Conservation (phyloP, 1,139 yeast species). For the Yamadazyma dushanensis region DNA sequence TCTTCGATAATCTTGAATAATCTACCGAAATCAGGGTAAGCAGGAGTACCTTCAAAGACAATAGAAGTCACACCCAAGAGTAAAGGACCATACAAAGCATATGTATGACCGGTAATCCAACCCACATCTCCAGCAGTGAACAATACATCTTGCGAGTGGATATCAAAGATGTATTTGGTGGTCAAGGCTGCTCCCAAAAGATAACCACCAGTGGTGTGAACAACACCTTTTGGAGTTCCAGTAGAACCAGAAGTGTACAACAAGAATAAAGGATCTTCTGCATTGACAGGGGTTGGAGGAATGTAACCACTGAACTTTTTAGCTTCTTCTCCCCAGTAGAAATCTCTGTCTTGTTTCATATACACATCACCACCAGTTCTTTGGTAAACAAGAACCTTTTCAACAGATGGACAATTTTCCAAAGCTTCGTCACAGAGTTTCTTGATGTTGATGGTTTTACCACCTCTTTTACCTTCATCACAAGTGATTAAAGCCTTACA, state of each 20-base stretch:
- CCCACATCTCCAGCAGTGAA: constrained; percentile 90
- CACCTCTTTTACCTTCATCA: constrained; percentile 82
- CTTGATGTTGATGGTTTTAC: constrained; percentile 79
- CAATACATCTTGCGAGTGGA: constrained; percentile 67
- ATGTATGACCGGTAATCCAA: constrained; percentile 88
- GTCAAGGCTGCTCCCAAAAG: constrained; percentile 68
- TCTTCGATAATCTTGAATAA: constrained; percentile 82
- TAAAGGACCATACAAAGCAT: constrained; percentile 80
- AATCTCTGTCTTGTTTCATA: constrained; percentile 60
- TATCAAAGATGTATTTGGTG: constrained; percentile 74
- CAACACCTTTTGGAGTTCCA: constrained; percentile 70
- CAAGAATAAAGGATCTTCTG: constrained; percentile 65
- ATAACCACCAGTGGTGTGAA: constrained; percentile 79
- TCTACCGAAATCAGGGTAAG: constrained; percentile 76
- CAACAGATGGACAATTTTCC: constrained; percentile 65
- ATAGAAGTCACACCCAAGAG: constrained; percentile 78
- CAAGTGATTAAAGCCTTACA: constrained; percentile 74
- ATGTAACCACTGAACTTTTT: constrained; percentile 62
- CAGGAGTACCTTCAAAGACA: constrained; percentile 85
- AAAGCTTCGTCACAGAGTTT: constrained; percentile 82
- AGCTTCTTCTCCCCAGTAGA: constrained; percentile 82
- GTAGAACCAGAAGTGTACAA: constrained; percentile 71
- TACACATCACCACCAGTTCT: constrained; percentile 75
- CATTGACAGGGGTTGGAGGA: constrained; percentile 59
- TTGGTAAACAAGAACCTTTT: constrained; percentile 67